Evolutionary conservation across 164 flowering plant species (phyloP).

Genomic region (Piper longum): DNA sequence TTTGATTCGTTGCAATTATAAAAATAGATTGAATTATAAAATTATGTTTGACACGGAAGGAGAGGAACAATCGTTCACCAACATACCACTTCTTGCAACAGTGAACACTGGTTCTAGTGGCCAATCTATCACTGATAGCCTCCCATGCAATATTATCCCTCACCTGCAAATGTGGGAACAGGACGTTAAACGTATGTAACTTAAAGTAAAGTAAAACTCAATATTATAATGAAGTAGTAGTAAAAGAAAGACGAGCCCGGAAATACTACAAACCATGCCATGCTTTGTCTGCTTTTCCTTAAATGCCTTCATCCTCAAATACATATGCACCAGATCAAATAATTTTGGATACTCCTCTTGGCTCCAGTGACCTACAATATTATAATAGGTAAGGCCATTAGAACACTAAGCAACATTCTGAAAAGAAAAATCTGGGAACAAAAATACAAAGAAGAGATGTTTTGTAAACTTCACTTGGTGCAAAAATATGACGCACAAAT

Average conservation of each 20-base stretch:
- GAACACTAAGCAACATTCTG: background rate
- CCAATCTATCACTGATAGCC: slow-evolving; percentile 36
- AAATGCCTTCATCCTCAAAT: slow-evolving; percentile 29
- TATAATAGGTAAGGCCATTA: background rate
- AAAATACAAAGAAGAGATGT: too few relatives aligned
- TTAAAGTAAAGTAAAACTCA: background rate
- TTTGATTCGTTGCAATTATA: too few relatives aligned
- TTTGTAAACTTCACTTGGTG: too few relatives aligned
- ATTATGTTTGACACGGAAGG: too few relatives aligned
- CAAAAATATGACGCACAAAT: too few relatives aligned
- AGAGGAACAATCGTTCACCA: too few relatives aligned
- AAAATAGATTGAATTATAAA: too few relatives aligned
- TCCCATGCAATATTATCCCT: slow-evolving; percentile 58
- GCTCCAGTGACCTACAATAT: slow-evolving; percentile 36
- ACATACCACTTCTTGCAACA: slow-evolving; percentile 56
- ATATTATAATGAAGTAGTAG: background rate
- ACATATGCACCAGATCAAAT: slow-evolving; percentile 53
- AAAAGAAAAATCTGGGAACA: background rate
- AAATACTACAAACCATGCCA: slow-evolving; percentile 32
- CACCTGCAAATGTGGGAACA: slow-evolving; percentile 12
- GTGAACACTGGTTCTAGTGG: slow-evolving; percentile 20
- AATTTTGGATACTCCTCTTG: slow-evolving; percentile 56
- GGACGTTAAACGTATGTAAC: background rate
- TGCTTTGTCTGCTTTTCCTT: slow-evolving; percentile 43
- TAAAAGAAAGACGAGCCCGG: background rate